Percentiles rank a stretch among this genome's conserved stretches.
phyloP scores from a whole-genome alignment of 2,329 filamentous ascomycete genomes.

The Gyromitra esculenta region DNA sequence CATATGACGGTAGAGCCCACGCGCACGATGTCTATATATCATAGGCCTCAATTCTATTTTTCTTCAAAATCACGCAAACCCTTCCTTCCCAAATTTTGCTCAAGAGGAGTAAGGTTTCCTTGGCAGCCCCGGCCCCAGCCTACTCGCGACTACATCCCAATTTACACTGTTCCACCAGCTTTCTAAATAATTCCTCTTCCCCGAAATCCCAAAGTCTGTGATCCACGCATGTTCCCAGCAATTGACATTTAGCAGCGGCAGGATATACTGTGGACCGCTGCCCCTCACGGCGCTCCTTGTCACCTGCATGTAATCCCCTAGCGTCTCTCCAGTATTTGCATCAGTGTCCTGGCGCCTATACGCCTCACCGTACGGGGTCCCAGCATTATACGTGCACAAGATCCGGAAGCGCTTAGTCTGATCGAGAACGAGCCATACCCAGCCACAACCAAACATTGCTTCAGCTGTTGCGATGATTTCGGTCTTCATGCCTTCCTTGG shows the following conservation, averaged over 20 bases:
- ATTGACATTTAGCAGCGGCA: conserved; percentile 87
- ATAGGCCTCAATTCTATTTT: conserved; percentile 9
- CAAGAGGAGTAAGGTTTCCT: neutral
- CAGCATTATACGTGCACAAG: conserved; percentile 88
- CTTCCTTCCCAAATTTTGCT: neutral
- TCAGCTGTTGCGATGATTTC: conserved; percentile 83
- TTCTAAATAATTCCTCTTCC: conserved; percentile 79
- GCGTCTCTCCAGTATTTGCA: conserved; percentile 70
- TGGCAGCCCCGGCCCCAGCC: conserved; percentile 22
- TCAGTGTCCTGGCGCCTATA: conserved; percentile 74
- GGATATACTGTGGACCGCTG: conserved; percentile 59
- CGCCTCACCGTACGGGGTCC: conserved; percentile 87
- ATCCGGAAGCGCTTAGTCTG: conserved; percentile 68
- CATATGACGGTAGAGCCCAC: neutral
- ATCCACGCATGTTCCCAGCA: conserved; percentile 97
- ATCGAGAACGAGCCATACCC: conserved; percentile 88
- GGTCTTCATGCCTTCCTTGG: conserved; percentile 79
- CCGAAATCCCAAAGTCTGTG: conserved; percentile 78
- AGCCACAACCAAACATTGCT: conserved; percentile 96
- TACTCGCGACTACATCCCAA: conserved; percentile 76
- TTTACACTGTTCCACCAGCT: conserved; percentile 89
- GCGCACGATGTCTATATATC: neutral
- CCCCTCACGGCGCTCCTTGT: conserved; percentile 57
- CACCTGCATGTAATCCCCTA: conserved; percentile 58
- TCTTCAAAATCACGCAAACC: conserved; percentile 14